Evolutionary conservation across 148 eudicot genomes (phyloP).

Genomic region (Talinum fruticosum): DNA sequence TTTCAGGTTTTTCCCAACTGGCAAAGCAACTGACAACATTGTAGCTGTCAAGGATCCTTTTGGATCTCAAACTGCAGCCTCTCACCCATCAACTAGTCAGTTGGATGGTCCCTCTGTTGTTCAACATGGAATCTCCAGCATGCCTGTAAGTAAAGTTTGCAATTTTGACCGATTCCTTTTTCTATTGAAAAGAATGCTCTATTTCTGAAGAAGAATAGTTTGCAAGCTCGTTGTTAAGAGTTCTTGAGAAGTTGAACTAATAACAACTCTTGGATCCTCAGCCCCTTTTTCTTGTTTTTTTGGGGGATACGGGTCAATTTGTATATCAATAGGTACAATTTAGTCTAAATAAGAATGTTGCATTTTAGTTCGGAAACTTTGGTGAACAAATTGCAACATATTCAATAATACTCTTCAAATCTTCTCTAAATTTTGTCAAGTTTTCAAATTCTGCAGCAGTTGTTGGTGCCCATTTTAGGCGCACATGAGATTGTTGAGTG

Average conservation of each 20-base stretch:
- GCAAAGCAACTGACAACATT: conserved; percentile 21
- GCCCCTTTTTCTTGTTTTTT: no score
- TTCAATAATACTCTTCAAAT: no score
- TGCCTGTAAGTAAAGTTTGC: conserved; percentile 51
- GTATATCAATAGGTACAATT: no score
- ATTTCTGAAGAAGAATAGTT: neutral
- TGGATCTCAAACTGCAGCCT: conserved; percentile 32
- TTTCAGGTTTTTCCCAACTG: conserved; percentile 12
- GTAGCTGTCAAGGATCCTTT: conserved; percentile 45
- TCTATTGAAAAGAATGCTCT: neutral
- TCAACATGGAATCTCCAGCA: conserved; percentile 63
- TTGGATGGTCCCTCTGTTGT: conserved; percentile 20
- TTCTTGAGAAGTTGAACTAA: neutral
- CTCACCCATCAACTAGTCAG: conserved; percentile 26
- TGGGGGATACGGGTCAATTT: no score
- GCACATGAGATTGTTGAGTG: neutral
- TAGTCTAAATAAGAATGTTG: no score
- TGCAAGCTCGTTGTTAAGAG: no score
- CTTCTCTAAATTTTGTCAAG: neutral
- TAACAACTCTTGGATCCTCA: neutral
- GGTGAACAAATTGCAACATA: no score
- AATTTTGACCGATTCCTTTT: neutral
- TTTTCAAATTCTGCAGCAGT: neutral
- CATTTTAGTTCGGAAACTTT: no score
- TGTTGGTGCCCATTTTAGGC: neutral